Base-by-base conservation (phyloP, 176 grass and related monocot species). In the Ampelocalamus luodianensis region DNA sequence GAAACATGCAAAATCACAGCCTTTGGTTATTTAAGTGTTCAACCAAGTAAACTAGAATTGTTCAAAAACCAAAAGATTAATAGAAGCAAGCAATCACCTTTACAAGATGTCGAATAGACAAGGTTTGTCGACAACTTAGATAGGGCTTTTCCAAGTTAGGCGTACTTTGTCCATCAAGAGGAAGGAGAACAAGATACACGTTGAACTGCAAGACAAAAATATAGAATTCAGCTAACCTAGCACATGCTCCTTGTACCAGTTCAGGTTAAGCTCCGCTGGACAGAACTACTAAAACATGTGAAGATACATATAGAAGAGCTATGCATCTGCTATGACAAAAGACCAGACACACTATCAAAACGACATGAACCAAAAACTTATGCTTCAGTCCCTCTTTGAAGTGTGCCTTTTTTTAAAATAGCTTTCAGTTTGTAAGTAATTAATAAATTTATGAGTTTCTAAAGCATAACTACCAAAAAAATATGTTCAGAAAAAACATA, bases 91-190 rank as follows among this genome's bases (percentile, higher is more conserved):
- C n/a, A 81, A 69, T 90, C 61, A 95, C 93, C 86, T 90, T 80
- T 45, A 69, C 34, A 74, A 95, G 85, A 54, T 92, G 90, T 65
- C 46, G 79, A 86, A 95, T 66, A 44, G 83, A 87, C 56, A 90
- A 80, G 59, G 79, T 86, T 84, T 88, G 79, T 32, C n/a, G 75
- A 74, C 93, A 95, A 83, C 88, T 90, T 86, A 95, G 79, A 90
- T 92, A 95, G 7, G 85, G 87, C 50, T 74, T 90, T 79, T 91
- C 84, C 88, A 95, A 60, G 68, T 87, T 81, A 65, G 86, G 88
- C 18, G 53, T 85, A 58, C 48, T 72, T 78, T 90, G 79, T 37
- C 84, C 86, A 77, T 90, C 82, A 17, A 95, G 81, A 20, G 93
- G 93, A 84, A 90, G 70, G n/a, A 92, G 76, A 76, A 64, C 74